Evolutionary conservation across 2,329 filamentous ascomycete genomes (phyloP).

Genomic region (Macrophomina tecta): DNA sequence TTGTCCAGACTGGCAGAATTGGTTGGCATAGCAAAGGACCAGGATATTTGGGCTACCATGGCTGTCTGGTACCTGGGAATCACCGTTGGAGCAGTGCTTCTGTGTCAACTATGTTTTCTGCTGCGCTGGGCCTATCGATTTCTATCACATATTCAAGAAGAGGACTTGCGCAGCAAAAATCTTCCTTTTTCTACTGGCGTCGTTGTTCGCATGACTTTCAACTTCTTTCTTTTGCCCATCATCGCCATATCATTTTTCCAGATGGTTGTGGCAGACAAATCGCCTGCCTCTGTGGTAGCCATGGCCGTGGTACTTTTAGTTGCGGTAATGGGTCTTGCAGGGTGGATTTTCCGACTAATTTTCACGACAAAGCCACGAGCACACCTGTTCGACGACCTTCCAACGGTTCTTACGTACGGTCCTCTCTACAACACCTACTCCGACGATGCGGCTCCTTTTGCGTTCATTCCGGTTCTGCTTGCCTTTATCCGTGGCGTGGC

Average conservation of each 20-base stretch:
- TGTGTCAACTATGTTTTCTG: conserved; percentile 79
- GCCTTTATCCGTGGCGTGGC: conserved; percentile 87
- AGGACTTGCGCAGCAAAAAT: conserved; percentile 90
- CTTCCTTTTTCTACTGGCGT: conserved; percentile 72
- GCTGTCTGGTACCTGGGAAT: conserved; percentile 88
- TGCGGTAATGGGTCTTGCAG: conserved; percentile 73
- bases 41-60: conserved; percentile 94
- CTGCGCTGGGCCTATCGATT: conserved; percentile 77
- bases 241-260: conserved; percentile 90
- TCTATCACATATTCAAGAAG: conserved; percentile 74
- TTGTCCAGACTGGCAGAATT: conserved; percentile 80
- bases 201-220: conserved; percentile 81
- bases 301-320: conserved; percentile 78
- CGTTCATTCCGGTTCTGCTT: conserved; percentile 82
- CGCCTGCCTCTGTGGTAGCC: conserved; percentile 73
- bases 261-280: conserved; percentile 74
- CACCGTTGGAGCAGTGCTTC: conserved; percentile 67
- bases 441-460: conserved; percentile 89
- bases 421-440: conserved; percentile 97
- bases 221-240: conserved; percentile 88
- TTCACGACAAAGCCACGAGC: conserved; percentile 80
- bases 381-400: conserved; percentile 89
- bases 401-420: conserved; percentile 87
- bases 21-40: conserved; percentile 75
- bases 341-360: conserved; percentile 82